Evolutionary conservation across 2,329 filamentous ascomycete genomes (phyloP).

Genomic region (Dactylellina parvicollis): DNA sequence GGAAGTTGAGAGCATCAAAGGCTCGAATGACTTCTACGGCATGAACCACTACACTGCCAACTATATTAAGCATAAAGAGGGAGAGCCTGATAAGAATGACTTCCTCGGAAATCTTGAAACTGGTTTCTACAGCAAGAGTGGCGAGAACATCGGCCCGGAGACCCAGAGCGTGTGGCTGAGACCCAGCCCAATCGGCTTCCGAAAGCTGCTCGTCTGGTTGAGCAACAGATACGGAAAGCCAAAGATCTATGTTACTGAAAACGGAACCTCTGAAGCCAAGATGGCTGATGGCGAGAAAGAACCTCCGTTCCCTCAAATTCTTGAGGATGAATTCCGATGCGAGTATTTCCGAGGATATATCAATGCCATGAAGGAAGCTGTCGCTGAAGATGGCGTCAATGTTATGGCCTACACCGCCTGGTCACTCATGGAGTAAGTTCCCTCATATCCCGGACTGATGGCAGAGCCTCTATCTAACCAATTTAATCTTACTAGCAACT

Average conservation of each 20-base stretch:
- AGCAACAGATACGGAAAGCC: conserved; percentile 79
- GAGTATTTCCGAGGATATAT: conserved; percentile 83
- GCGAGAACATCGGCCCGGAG: conserved; percentile 79
- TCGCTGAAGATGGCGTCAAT: conserved; percentile 77
- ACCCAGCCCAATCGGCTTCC: conserved; percentile 79
- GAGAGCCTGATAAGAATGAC: conserved; percentile 72
- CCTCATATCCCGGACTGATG: neutral
- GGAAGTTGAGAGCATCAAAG: conserved; percentile 77
- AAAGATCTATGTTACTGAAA: conserved; percentile 87
- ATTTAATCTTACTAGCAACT: conserved; percentile 69
- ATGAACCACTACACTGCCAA: conserved; percentile 95
- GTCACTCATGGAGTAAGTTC: conserved; percentile 80
- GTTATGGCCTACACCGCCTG: conserved; percentile 84
- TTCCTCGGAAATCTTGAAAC: conserved; percentile 79
- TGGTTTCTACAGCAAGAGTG: conserved; percentile 75
- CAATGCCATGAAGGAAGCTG: conserved; percentile 77
- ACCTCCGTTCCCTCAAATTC: conserved; percentile 73
- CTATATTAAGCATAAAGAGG: conserved; percentile 79
- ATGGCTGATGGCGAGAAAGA: conserved; percentile 74
- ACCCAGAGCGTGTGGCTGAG: conserved; percentile 85
- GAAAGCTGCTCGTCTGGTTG: conserved; percentile 79
- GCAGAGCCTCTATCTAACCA: conserved; percentile 26
- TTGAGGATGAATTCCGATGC: conserved; percentile 83
- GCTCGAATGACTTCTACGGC: conserved; percentile 92
- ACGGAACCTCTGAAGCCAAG: conserved; percentile 79